A percentile compares a stretch with the other conserved stretches of the same genome.
phyloP scores from a whole-genome alignment of 495 filamentous ascomycete genomes.

The Venustampulla echinocandica region DNA sequence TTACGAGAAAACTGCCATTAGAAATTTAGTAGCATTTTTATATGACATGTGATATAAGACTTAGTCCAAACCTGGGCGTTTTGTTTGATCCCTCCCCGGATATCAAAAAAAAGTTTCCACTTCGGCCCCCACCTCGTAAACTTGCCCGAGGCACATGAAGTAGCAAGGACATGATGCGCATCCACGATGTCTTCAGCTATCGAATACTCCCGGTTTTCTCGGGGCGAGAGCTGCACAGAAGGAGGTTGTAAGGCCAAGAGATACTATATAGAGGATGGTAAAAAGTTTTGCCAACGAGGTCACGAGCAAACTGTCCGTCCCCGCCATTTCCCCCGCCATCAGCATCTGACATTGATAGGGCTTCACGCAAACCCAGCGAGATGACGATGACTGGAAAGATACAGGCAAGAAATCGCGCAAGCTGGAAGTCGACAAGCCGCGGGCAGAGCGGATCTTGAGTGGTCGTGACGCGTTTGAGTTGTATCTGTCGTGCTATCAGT shows the following conservation, averaged over 20 bases:
- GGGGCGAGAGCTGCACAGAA: constrained; percentile 49
- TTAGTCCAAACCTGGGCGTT: no score
- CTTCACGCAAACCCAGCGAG: constrained; percentile 53
- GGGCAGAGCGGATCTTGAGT: constrained; percentile 32
- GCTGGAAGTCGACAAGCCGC: constrained; percentile 46
- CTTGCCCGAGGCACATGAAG: no score
- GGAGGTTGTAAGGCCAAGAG: constrained; percentile 54
- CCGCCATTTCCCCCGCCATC: no score
- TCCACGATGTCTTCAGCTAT: constrained; percentile 28
- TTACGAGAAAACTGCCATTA: no score
- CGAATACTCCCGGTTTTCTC: constrained; percentile 40
- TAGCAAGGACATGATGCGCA: no score
- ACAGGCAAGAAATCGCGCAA: constrained; percentile 50
- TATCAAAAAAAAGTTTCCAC: no score
- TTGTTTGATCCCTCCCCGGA: no score
- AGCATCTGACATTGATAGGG: constrained; percentile 22
- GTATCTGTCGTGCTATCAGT: constrained; percentile 76
- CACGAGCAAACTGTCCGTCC: constrained; percentile 43
- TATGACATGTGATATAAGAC: no score
- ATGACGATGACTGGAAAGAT: constrained; percentile 66
- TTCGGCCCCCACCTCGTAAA: no score
- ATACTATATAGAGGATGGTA: constrained; percentile 57
- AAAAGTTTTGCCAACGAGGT: constrained; percentile 56
- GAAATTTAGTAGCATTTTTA: no score
- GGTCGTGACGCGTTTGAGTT: constrained; percentile 62